Percentiles rank a stretch among this genome's conserved stretches.
Evolutionary conservation across 768 basidiomycete species (phyloP).

Genomic region (Trametes cinnabarina): DNA sequence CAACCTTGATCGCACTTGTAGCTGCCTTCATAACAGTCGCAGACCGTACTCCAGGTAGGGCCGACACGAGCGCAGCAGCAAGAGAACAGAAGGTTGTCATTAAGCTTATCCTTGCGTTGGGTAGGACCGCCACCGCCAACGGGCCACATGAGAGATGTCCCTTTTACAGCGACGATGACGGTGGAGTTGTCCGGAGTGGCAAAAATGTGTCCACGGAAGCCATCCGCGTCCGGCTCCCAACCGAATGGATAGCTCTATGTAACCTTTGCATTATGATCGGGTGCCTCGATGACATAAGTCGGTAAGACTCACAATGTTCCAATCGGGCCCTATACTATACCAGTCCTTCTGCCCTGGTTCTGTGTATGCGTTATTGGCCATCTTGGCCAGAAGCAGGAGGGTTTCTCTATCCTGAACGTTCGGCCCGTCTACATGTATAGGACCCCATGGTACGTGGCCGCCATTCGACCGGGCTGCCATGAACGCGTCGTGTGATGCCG

Average conservation of each 20-base stretch:
- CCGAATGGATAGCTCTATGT: constrained; percentile 72
- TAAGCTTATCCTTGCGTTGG: constrained; percentile 83
- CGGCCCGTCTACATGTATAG: constrained; percentile 62
- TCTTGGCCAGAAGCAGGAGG: constrained; percentile 77
- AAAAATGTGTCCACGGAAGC: constrained; percentile 89
- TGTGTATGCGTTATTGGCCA: constrained; percentile 83
- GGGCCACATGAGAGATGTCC: constrained; percentile 75
- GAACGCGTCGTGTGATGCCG: constrained; percentile 41
- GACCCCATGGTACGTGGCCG: constrained; percentile 56
- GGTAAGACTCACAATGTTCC: constrained; percentile 41
- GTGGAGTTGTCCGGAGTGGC: constrained; percentile 81
- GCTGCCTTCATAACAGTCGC: constrained; percentile 75
- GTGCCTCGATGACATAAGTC: not conserved
- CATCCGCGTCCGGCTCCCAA: constrained; percentile 88
- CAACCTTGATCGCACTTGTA: constrained; percentile 81
- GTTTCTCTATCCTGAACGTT: constrained; percentile 72
- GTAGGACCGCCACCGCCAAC: constrained; percentile 81
- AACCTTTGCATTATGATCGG: not conserved
- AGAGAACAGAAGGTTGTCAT: constrained; percentile 93
- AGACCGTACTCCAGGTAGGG: constrained; percentile 91
- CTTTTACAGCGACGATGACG: constrained; percentile 86
- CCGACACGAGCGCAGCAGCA: constrained; percentile 97
- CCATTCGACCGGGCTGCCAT: constrained; percentile 34
- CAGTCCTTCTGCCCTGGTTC: constrained; percentile 52
- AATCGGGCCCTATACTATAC: constrained; percentile 66